Evolutionary conservation across 1,139 yeast species (phyloP).

Genomic region (Geotrichum klebahnii): DNA sequence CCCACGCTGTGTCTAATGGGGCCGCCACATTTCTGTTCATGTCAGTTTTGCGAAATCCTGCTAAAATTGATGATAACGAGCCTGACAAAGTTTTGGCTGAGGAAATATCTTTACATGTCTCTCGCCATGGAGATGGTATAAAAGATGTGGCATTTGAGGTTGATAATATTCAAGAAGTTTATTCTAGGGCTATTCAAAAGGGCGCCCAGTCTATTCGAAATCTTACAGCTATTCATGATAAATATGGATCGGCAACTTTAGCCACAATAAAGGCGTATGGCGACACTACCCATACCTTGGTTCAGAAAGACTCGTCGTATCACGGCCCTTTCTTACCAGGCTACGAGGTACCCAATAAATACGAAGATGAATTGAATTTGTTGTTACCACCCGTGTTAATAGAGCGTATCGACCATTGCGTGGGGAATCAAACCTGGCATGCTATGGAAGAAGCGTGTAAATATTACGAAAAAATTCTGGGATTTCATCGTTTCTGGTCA

Average conservation of each 20-base stretch:
- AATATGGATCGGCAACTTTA: conserved; percentile 47
- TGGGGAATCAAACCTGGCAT: conserved; percentile 71
- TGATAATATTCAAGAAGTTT: conserved; percentile 47
- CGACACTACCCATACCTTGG: conserved; percentile 65
- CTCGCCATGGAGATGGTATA: conserved; percentile 71
- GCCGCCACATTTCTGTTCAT: conserved; percentile 52
- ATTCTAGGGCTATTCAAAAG: conserved; percentile 45
- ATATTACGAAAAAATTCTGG: conserved; percentile 58
- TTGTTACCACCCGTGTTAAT: conserved; percentile 41
- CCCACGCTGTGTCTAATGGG: conserved; percentile 62
- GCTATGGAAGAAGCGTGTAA: conserved; percentile 56
- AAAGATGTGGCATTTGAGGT: conserved; percentile 67
- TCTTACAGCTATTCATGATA: conserved; percentile 47
- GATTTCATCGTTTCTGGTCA: conserved; percentile 77
- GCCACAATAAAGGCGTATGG: conserved; percentile 59
- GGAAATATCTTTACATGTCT: conserved; percentile 48
- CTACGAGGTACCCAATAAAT: conserved; percentile 34
- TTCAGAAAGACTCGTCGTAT: conserved; percentile 45
- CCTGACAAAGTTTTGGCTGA: conserved; percentile 33
- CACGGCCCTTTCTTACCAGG: conserved; percentile 55
- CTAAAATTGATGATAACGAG: conserved; percentile 21
- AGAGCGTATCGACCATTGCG: conserved; percentile 65
- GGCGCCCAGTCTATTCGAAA: conserved; percentile 52
- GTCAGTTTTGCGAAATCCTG: conserved; percentile 38
- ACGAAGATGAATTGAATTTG: conserved; percentile 24